Percentiles rank a stretch among this genome's conserved stretches.
These are phyloP conservation scores for Pyrenophora graminea DNA, from an alignment of 2,329 filamentous ascomycete genomes.

Conservation along the genomic window DNA sequence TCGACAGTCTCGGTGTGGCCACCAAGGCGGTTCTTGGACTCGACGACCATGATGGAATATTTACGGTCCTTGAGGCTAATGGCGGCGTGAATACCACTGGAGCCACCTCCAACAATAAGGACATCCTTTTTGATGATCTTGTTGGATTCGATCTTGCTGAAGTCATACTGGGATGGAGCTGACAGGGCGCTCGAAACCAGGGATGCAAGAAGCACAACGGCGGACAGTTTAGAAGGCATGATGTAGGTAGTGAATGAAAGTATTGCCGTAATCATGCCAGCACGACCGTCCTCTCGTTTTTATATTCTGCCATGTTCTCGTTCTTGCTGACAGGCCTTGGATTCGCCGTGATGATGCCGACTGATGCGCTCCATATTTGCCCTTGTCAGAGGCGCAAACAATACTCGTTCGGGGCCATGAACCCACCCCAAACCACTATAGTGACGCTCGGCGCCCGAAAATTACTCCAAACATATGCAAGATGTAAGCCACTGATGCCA, in stretches of 20 bases:
- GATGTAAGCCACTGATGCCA: not conserved
- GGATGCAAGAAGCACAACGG: not conserved
- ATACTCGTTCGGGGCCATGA: too few species aligned
- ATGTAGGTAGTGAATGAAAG: too few species aligned
- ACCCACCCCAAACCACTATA: too few species aligned
- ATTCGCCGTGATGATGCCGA: too few species aligned
- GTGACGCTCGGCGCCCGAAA: not conserved
- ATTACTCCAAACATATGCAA: not conserved
- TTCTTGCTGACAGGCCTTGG: too few species aligned
- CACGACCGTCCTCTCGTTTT: too few species aligned
- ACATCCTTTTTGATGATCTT: slow-evolving; percentile 31
- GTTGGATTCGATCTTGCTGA: not conserved
- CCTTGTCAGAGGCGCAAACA: too few species aligned
- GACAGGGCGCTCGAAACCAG: not conserved
- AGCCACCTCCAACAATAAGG: slow-evolving; percentile 51
- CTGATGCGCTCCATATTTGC: too few species aligned
- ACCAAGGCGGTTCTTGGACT: slow-evolving; percentile 48
- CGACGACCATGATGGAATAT: slow-evolving; percentile 48
- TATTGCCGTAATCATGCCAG: too few species aligned
- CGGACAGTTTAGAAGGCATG: too few species aligned
- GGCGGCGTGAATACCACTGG: slow-evolving; percentile 49
- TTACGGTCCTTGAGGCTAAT: slow-evolving; percentile 46
- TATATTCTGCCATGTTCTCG: too few species aligned
- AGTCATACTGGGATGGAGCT: not conserved
- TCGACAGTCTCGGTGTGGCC: slow-evolving; percentile 57